phyloP scores from a whole-genome alignment of 164 flowering plant genomes.

The Magnolia changhungtana region DNA sequence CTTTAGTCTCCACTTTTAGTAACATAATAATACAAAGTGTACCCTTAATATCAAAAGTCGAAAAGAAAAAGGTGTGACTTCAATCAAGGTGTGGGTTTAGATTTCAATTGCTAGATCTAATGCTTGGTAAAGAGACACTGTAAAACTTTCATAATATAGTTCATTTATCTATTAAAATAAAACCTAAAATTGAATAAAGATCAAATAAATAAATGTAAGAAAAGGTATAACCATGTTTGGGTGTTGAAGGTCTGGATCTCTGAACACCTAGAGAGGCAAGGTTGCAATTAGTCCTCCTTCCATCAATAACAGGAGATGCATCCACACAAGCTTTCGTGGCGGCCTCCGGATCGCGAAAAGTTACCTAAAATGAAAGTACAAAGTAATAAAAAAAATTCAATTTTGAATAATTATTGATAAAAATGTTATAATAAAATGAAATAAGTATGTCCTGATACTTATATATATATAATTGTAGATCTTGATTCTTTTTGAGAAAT shows the following conservation, averaged over 20 bases:
- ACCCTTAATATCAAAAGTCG: too few species aligned
- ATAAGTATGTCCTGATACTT: constrained; percentile 12
- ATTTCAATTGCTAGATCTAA: too few species aligned
- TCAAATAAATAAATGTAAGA: background rate
- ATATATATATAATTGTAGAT: background rate
- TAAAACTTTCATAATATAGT: too few species aligned
- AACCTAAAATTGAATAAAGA: background rate
- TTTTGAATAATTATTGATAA: background rate
- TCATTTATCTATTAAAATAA: background rate
- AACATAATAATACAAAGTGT: too few species aligned
- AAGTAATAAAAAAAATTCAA: background rate
- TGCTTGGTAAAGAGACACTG: too few species aligned
- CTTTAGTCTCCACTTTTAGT: too few species aligned
- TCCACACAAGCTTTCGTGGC: constrained; percentile 92
- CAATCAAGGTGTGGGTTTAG: too few species aligned
- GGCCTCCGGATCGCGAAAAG: constrained; percentile 79
- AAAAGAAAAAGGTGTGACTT: too few species aligned
- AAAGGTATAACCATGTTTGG: constrained; percentile 59
- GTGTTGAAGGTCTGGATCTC: constrained; percentile 85
- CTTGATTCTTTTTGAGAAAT: constrained; percentile 1
- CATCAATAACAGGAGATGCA: constrained; percentile 91
- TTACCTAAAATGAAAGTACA: constrained; percentile 43
- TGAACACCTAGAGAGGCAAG: constrained; percentile 91
- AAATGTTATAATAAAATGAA: background rate
- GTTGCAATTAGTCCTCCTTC: constrained; percentile 97